phyloP scores from a whole-genome alignment of 2,329 filamentous ascomycete species.

The Cladophialophora carrionii region DNA sequence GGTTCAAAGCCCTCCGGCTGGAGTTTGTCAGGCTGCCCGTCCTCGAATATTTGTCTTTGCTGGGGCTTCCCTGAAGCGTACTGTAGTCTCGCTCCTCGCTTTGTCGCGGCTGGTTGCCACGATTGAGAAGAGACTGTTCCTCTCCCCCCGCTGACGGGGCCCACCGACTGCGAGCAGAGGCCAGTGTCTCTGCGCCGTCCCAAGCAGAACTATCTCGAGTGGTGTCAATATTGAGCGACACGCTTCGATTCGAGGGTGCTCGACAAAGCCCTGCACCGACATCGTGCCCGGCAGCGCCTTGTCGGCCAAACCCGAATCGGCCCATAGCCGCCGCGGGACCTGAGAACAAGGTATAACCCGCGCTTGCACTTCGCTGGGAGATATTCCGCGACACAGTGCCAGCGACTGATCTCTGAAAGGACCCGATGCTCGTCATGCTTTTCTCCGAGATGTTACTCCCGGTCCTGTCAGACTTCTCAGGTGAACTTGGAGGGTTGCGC shows the following conservation, averaged over 20 bases:
- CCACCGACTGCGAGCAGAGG: slow-evolving; percentile 28
- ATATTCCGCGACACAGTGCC: slow-evolving; percentile 40
- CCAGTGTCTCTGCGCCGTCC: slow-evolving; percentile 28
- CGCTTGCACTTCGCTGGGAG: slow-evolving; percentile 37
- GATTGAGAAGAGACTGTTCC: slow-evolving; percentile 30
- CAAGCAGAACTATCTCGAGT: slow-evolving; percentile 6
- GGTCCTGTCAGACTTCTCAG: slow-evolving; percentile 57
- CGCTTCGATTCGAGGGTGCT: slow-evolving; percentile 36
- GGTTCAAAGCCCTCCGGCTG: slow-evolving; percentile 65
- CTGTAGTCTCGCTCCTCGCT: slow-evolving; percentile 26
- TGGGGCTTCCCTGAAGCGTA: slow-evolving; percentile 35
- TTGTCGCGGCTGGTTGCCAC: slow-evolving; percentile 25
- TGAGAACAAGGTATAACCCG: slow-evolving; percentile 37
- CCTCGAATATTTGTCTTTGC: slow-evolving; percentile 41
- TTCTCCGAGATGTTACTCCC: slow-evolving; percentile 62
- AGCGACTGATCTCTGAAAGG: slow-evolving; percentile 43
- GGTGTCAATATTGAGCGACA: slow-evolving; percentile 32
- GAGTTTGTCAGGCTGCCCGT: slow-evolving; percentile 60
- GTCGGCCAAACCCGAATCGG: slow-evolving; percentile 23
- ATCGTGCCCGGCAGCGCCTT: slow-evolving; percentile 7
- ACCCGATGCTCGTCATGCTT: slow-evolving; percentile 39
- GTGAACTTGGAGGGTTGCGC: slow-evolving; percentile 39
- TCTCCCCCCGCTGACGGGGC: slow-evolving; percentile 24
- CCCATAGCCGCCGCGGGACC: slow-evolving; percentile 38
- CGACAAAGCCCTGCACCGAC: slow-evolving; percentile 22